phyloP scores from a whole-genome alignment of 768 basidiomycete species.

The Russula compacta region DNA sequence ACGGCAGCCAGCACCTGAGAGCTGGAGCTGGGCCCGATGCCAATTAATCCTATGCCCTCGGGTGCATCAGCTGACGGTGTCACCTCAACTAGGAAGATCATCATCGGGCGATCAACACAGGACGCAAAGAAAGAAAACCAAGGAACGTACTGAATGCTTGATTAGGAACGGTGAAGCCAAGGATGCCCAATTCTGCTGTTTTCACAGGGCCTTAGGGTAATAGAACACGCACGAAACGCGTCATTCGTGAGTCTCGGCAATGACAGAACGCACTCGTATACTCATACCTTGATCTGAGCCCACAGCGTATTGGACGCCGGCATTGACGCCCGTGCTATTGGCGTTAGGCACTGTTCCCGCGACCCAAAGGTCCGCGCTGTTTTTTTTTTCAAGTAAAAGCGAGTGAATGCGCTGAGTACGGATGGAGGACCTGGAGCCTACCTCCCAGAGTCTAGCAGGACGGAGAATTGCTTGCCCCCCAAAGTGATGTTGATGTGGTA shows the following conservation, averaged over 20 bases:
- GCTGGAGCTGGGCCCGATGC: slow-evolving; percentile 51
- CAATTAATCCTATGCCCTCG: slow-evolving; percentile 35
- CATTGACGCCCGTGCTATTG: slow-evolving; percentile 30
- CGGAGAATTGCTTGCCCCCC: slow-evolving; percentile 25
- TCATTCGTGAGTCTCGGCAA: background rate
- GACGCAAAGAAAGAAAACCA: background rate
- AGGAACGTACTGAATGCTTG: slow-evolving; percentile 39
- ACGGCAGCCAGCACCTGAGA: slow-evolving; percentile 35
- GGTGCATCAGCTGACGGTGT: slow-evolving; percentile 24
- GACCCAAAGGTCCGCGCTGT: slow-evolving; percentile 59
- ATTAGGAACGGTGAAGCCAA: slow-evolving; percentile 35
- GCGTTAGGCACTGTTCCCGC: slow-evolving; percentile 36
- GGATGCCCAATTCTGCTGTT: slow-evolving; percentile 35
- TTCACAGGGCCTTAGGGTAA: slow-evolving; percentile 33
- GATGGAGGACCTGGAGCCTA: slow-evolving; percentile 10
- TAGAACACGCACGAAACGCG: background rate
- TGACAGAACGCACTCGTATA: too few relatives aligned
- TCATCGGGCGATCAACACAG: background rate
- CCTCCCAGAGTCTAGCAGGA: slow-evolving; percentile 42
- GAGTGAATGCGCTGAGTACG: background rate
- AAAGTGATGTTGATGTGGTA: slow-evolving; percentile 30
- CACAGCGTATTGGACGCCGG: slow-evolving; percentile 44
- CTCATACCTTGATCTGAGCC: slow-evolving; percentile 31
- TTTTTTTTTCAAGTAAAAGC: background rate
- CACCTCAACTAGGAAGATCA: slow-evolving; percentile 31